A percentile compares a stretch with the other conserved stretches of the same genome.
These are phyloP conservation scores for Epichloe glyceriae DNA, from an alignment of 2,329 filamentous ascomycete genomes.

Conservation along the genomic window DNA sequence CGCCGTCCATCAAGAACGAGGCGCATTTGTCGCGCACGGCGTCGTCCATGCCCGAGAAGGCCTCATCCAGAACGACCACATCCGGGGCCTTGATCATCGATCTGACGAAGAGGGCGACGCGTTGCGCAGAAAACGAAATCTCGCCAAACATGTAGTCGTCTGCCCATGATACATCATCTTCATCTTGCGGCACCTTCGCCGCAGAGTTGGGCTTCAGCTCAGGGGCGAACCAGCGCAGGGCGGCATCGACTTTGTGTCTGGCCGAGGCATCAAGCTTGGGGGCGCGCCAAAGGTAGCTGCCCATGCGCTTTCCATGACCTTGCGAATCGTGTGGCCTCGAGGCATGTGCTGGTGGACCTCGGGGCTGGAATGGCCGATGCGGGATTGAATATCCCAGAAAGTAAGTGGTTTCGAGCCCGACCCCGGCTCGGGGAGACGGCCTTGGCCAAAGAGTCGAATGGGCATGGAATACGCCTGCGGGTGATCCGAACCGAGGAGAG, in stretches of 20 bases:
- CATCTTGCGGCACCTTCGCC: conserved; percentile 7
- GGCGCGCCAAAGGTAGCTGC: conserved; percentile 71
- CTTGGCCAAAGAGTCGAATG: conserved; percentile 72
- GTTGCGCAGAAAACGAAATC: conserved; percentile 68
- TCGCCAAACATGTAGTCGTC: conserved; percentile 56
- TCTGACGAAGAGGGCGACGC: conserved; percentile 71
- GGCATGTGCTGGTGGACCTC: conserved; percentile 94
- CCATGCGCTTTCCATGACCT: conserved; percentile 76
- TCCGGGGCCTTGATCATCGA: conserved; percentile 71
- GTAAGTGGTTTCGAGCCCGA: conserved; percentile 58
- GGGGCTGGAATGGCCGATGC: conserved; percentile 85
- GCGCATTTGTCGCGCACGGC: conserved; percentile 76
- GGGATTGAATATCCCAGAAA: conserved; percentile 81
- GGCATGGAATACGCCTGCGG: conserved; percentile 87
- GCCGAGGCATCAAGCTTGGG: conserved; percentile 50
- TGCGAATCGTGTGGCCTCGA: conserved; percentile 56
- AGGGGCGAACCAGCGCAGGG: conserved; percentile 61
- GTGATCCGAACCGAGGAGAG: conserved; percentile 88
- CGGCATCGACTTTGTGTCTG: conserved; percentile 49
- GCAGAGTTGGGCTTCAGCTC: conserved; percentile 53
- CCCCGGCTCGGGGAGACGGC: conserved; percentile 62
- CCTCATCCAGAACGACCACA: conserved; percentile 75
- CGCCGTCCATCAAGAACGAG: conserved; percentile 59
- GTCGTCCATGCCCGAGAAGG: conserved; percentile 76
- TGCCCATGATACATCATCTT: conserved; percentile 45